Evolutionary conservation across 2,329 filamentous ascomycete genomes (phyloP).

Genomic region (Alternaria conjuncta): DNA sequence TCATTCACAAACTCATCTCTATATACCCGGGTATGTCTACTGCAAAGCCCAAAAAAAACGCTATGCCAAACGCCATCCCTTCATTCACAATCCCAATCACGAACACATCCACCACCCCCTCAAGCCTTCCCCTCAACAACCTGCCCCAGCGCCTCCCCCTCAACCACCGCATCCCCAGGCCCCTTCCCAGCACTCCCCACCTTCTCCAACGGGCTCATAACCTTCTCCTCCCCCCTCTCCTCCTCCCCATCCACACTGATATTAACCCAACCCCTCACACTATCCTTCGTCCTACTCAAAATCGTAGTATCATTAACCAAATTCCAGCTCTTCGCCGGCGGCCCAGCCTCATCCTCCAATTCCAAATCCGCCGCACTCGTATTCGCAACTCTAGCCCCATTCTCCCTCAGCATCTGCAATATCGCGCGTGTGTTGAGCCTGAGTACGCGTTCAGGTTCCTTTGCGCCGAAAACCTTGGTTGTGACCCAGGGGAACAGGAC

Average conservation of each 20-base stretch:
- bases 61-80: not conserved
- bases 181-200: conserved; percentile 13
- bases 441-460: conserved; percentile 80
- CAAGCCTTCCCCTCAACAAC: conserved; percentile 26
- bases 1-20: not conserved
- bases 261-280: conserved; percentile 46
- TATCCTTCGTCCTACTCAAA: conserved; percentile 31
- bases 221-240: conserved; percentile 7
- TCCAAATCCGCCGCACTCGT: conserved; percentile 51
- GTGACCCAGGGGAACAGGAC: conserved; percentile 76
- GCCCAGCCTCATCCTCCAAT: conserved; percentile 35
- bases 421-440: conserved; percentile 82
- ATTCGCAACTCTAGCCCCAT: conserved; percentile 50
- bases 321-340: conserved; percentile 9
- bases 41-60: not conserved
- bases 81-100: not conserved
- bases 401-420: conserved; percentile 70
- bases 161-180: conserved; percentile 38
- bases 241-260: conserved; percentile 19
- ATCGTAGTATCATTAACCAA: conserved; percentile 41
- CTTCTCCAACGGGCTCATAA: conserved; percentile 10
- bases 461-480: conserved; percentile 57
- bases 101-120: not conserved
- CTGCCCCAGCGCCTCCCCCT: conserved; percentile 47
- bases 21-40: not conserved